These are phyloP conservation scores for Penicillium sp. DNA, from an alignment of 2,329 filamentous ascomycete species.

Conservation along the genomic window DNA sequence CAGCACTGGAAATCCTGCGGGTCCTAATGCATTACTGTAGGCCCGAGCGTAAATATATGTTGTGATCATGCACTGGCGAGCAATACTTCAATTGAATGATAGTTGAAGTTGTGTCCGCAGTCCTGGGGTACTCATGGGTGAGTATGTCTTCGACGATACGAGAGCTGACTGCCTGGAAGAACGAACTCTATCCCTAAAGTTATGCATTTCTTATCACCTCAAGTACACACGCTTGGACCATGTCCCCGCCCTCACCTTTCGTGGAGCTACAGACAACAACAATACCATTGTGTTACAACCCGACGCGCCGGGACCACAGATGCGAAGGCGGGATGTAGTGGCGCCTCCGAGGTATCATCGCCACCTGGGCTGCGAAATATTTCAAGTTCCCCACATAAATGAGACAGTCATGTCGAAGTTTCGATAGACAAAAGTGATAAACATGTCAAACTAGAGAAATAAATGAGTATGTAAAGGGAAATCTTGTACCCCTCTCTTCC, in stretches of 20 bases:
- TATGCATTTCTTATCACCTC: background rate
- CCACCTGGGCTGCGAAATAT: background rate
- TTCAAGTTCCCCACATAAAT: background rate
- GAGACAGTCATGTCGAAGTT: background rate
- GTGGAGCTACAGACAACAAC: background rate
- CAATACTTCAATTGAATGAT: background rate
- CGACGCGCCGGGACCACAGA: background rate
- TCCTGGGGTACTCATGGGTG: no score
- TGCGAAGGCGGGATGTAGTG: background rate
- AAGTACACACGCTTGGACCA: background rate
- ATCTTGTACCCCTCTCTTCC: no score
- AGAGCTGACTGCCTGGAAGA: background rate
- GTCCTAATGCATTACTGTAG: background rate
- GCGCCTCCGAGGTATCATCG: conserved; percentile 1
- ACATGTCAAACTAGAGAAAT: no score
- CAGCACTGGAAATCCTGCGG: background rate
- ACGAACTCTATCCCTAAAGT: background rate
- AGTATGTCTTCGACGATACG: background rate
- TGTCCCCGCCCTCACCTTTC: background rate
- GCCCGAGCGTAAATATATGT: background rate
- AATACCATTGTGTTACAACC: conserved; percentile 1
- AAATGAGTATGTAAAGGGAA: no score
- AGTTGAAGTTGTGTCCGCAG: no score
- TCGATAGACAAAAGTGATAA: no score
- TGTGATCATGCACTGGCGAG: background rate